Conservation (phyloP, 352 stramenopile species). For the Phytophthora aleatoria region DNA sequence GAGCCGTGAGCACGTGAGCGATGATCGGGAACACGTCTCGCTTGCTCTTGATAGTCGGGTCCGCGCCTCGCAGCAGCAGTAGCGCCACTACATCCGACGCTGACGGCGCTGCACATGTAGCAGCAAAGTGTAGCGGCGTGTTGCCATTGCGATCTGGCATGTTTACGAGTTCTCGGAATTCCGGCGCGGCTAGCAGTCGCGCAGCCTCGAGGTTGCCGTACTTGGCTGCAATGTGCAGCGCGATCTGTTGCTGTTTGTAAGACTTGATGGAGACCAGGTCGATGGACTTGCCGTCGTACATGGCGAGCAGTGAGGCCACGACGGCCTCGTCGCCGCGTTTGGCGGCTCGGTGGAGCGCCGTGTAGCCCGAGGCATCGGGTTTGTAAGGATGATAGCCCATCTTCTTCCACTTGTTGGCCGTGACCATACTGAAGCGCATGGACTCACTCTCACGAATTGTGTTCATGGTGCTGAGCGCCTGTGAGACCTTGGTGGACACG, state of each 20-base stretch:
- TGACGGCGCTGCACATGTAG: conserved; percentile 55
- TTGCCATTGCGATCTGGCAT: conserved; percentile 78
- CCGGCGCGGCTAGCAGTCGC: conserved; percentile 52
- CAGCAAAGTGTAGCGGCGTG: conserved; percentile 82
- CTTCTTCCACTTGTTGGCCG: conserved; percentile 84
- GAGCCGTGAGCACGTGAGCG: conserved; percentile 73
- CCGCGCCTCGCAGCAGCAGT: conserved; percentile 56
- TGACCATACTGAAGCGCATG: conserved; percentile 80
- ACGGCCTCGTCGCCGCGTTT: conserved; percentile 73
- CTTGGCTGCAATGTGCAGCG: conserved; percentile 83
- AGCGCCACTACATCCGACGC: conserved; percentile 64
- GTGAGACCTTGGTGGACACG: conserved; percentile 68
- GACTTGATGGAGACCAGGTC: conserved; percentile 71
- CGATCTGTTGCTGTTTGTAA: conserved; percentile 77
- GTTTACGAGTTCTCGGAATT: conserved; percentile 69
- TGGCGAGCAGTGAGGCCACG: conserved; percentile 72
- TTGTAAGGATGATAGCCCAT: conserved; percentile 87
- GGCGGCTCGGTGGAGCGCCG: conserved; percentile 75
- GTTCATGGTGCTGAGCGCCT: conserved; percentile 63
- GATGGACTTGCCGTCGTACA: conserved; percentile 78
- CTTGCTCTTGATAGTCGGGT: conserved; percentile 75
- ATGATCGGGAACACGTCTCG: conserved; percentile 79
- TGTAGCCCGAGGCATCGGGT: conserved; percentile 78
- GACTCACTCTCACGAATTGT: conserved; percentile 79
- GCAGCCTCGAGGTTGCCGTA: conserved; percentile 72